Base-by-base conservation (phyloP, 768 basidiomycete species). In the Suillus tomentosus region DNA sequence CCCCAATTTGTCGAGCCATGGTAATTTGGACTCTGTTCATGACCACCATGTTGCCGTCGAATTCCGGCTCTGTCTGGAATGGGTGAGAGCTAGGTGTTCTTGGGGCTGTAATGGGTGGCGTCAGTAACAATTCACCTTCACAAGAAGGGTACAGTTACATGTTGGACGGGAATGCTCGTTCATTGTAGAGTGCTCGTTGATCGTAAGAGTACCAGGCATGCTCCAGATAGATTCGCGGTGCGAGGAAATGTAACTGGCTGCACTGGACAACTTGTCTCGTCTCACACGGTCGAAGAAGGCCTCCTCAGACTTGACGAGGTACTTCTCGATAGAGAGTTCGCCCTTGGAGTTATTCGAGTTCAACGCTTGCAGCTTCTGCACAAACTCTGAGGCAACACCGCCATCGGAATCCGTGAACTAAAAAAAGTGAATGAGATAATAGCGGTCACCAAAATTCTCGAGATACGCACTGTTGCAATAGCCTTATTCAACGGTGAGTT, bases 361-460 rank as follows among this genome's bases (percentile, higher is more conserved):
- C 64, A 96, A 83, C 63, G 73, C 72, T 72, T 94, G 90, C 47
- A 97, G 78, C 74, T 91, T 94, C 70, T 91, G 87, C 10, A 95
- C 92, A 76, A 96, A 97, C 62, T 92, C 89, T 42, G 89, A 85
- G 11, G 94, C 91, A 58, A 97, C 95, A 55, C 93, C 93, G 42
- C 95, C 95, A 73, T 96, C 94, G 1, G 92, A 83, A 74, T 96
- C 95, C 24, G 95, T 96, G 78, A 97, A 97, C 91, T 95, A 60
- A 14, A 61, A 36, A 34, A 22, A 65, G 51, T 66, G 62, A 58
- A 63, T 31, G 47, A 57, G 64, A 56, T 43, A 22, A 59, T 39
- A 43, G 19, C 0, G 34, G 48, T 48, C 31, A 51, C 34, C 39
- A 45, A 39, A 54, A 15, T 5, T 7, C 11, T 9, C 17, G 2